Evolutionary conservation across 345 rosid species (phyloP).

Genomic region (Eucalyptus cloeziana): DNA sequence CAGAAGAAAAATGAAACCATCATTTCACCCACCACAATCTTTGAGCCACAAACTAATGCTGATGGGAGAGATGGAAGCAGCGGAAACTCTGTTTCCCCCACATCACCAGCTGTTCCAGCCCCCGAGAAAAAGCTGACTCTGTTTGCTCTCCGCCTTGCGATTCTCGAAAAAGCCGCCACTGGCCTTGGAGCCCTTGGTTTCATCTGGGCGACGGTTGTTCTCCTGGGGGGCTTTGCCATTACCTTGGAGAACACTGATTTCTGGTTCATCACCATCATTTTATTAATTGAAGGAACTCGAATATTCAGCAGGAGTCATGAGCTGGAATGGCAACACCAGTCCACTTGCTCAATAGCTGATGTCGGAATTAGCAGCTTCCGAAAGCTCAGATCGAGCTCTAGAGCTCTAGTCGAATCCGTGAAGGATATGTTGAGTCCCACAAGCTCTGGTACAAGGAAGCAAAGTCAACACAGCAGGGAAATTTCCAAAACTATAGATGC

Average conservation of each 20-base stretch:
- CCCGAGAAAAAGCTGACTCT: conserved; percentile 74
- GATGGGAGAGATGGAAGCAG: conserved; percentile 32
- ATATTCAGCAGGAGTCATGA: conserved; percentile 82
- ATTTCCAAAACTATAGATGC: background rate
- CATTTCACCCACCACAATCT: conserved; percentile 37
- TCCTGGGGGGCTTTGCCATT: conserved; percentile 76
- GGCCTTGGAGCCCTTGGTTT: conserved; percentile 73
- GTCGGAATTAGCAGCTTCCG: conserved; percentile 61
- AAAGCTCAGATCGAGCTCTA: conserved; percentile 33
- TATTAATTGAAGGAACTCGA: conserved; percentile 64
- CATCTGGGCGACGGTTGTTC: conserved; percentile 91
- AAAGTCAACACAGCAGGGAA: background rate
- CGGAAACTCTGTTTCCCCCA: conserved; percentile 8
- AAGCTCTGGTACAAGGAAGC: conserved; percentile 1
- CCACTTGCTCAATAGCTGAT: conserved; percentile 59
- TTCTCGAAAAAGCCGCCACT: conserved; percentile 71
- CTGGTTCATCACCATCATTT: conserved; percentile 62
- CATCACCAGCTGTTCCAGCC: conserved; percentile 2
- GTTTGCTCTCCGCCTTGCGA: conserved; percentile 62
- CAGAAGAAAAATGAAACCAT: conserved; percentile 12
- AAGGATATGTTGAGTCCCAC: conserved; percentile 6
- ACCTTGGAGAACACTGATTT: conserved; percentile 61
- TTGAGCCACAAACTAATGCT: conserved; percentile 23
- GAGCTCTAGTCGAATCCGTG: conserved; percentile 3
- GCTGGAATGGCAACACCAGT: conserved; percentile 84